phyloP scores from a whole-genome alignment of 1,284 basidiomycete species.

The Ustilago nuda region DNA sequence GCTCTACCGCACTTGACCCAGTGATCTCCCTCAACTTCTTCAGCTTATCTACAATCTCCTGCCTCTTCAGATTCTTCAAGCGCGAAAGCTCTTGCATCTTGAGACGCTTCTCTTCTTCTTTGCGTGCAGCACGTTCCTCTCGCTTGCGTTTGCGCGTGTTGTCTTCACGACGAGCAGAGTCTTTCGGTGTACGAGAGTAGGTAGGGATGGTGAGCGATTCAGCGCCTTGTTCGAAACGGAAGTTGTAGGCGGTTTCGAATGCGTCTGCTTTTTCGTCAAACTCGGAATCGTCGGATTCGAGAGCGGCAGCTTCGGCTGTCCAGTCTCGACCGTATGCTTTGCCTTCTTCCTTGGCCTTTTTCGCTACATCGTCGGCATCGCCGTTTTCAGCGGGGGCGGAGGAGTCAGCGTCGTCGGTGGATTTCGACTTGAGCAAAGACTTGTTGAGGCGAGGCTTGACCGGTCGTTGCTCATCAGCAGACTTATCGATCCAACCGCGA shows the following conservation, averaged over 20 bases:
- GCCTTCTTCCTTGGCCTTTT: not conserved
- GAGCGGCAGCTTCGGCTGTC: constrained; percentile 67
- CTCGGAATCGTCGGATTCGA: constrained; percentile 60
- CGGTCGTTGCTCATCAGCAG: constrained; percentile 33
- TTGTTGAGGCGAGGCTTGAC: constrained; percentile 42
- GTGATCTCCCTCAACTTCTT: constrained; percentile 61
- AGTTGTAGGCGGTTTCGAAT: constrained; percentile 68
- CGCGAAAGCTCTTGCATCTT: constrained; percentile 64
- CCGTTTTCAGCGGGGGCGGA: constrained; percentile 7
- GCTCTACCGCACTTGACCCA: constrained; percentile 54
- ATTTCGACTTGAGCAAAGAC: constrained; percentile 27
- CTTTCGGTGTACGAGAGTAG: constrained; percentile 61
- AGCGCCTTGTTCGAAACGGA: constrained; percentile 67
- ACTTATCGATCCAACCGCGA: constrained; percentile 67
- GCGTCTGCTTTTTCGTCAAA: constrained; percentile 67
- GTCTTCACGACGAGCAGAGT: constrained; percentile 61
- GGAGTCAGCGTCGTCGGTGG: constrained; percentile 13
- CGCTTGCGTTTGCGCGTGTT: constrained; percentile 64
- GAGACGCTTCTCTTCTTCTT: constrained; percentile 63
- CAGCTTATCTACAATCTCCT: constrained; percentile 63
- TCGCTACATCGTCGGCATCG: not conserved
- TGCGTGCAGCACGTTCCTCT: constrained; percentile 61
- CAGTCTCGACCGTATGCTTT: constrained; percentile 57
- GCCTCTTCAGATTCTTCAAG: constrained; percentile 61
- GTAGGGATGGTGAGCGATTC: constrained; percentile 58